Evolutionary conservation across 2,329 filamentous ascomycete species (phyloP), one percentile per base, ranked within the genome.

Genomic region (Colletotrichum orbiculare): DNA sequence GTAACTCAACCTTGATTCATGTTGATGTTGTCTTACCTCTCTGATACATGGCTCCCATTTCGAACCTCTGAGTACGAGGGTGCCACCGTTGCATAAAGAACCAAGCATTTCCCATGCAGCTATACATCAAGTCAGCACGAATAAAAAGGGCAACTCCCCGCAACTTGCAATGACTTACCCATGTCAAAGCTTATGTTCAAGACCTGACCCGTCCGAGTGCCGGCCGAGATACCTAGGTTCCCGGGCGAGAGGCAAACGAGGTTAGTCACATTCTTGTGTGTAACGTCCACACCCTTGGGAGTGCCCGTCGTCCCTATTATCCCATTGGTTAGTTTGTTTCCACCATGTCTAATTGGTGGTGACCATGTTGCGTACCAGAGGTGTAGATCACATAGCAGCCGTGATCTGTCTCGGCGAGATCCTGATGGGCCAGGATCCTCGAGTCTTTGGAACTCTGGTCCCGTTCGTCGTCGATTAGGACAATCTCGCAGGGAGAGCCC

Each of bases 131-230:
- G 6, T 66, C 10, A 67, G 54, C 10, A 39, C n/a, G 37, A 17
- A 17, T 11, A 17, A 5, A 33, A 2, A n/a, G 8, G 43, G 43
- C 15, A 43, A 33, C 6, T 17, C 2, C 8, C 42, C 43, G 43
- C 58, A 48, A 34, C 64, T 56, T 48, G 41, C 13, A 25, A 25
- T 25, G 41, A 73, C 83, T 69, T 76, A 87, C 85, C 83, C 85
- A 88, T 88, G 67, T 88, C 86, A 67, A 88, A 89, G 53, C 83
- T 84, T 45, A 89, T 82, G 65, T 84, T 87, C 45, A 88, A 76
- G 4, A 87, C 76, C 60, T 86, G 85, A 2, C 81, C 84, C 6
- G 88, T 85, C 10, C 79, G 79, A 6, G 78, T 82, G 10, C 85
- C 85, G 2, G 77, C 71, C 10, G 69, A 74, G 53, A 88, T 83